Conservation (phyloP, 768 basidiomycete species). For the Udeniomyces megalosporus region DNA sequence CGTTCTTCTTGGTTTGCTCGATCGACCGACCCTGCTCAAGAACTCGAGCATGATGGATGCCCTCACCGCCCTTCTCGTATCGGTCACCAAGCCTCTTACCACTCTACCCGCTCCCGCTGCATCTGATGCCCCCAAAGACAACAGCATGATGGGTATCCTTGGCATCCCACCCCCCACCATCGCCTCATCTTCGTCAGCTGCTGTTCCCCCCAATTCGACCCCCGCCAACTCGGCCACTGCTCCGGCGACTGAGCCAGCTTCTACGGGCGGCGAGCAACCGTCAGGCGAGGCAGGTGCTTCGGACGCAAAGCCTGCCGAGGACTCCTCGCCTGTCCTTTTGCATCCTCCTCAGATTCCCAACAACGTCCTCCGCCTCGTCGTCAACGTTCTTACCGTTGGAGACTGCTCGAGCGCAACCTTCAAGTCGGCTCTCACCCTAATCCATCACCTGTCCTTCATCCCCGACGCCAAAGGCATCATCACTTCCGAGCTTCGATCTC, state of each 20-base stretch:
- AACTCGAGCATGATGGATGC: slow-evolving; percentile 86
- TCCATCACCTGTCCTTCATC: slow-evolving; percentile 78
- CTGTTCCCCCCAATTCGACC: not conserved
- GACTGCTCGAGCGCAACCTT: slow-evolving; percentile 96
- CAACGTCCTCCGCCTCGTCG: slow-evolving; percentile 69
- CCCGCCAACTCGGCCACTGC: not conserved
- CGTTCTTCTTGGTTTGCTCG: slow-evolving; percentile 68
- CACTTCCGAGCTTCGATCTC: slow-evolving; percentile 65
- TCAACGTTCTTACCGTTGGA: slow-evolving; percentile 91
- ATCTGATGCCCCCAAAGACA: slow-evolving; percentile 16
- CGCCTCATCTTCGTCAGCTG: not conserved
- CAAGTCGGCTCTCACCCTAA: slow-evolving; percentile 75
- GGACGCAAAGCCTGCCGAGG: not conserved
- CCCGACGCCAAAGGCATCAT: slow-evolving; percentile 78
- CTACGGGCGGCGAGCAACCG: not conserved
- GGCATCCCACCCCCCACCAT: not conserved
- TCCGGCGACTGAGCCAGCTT: not conserved
- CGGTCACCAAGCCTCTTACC: slow-evolving; percentile 67
- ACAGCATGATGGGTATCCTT: not conserved
- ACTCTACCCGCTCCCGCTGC: slow-evolving; percentile 31
- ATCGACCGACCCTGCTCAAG: slow-evolving; percentile 66
- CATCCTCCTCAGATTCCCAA: slow-evolving; percentile 74
- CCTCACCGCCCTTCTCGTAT: slow-evolving; percentile 70
- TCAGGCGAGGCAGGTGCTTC: not conserved
- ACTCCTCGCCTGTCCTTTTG: slow-evolving; percentile 31